These are phyloP conservation scores for Saccharomyces hybrid DNA, from an alignment of 1,139 yeast species.

Conservation along the genomic window DNA sequence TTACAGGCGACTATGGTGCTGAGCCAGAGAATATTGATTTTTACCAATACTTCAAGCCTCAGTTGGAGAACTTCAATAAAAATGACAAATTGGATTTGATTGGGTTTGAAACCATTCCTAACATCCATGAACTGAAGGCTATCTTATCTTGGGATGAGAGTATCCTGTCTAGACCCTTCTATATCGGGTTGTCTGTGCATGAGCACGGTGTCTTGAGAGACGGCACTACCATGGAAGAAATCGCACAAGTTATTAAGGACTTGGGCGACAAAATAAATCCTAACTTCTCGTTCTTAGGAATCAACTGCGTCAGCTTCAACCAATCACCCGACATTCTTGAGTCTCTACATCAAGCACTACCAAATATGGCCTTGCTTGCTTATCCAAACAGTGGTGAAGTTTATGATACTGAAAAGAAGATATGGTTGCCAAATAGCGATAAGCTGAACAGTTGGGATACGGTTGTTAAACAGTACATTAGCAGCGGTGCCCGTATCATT, in stretches of 20 bases:
- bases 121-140: slow-evolving; percentile 24
- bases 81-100: slow-evolving; percentile 22
- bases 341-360: slow-evolving; percentile 14
- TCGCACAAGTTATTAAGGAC: slow-evolving; percentile 30
- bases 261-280: slow-evolving; percentile 32
- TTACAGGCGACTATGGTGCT: slow-evolving; percentile 48
- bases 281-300: slow-evolving; percentile 22
- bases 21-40: slow-evolving; percentile 20
- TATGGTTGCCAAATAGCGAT: neutral
- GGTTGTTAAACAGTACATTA: slow-evolving; percentile 17
- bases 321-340: slow-evolving; percentile 18
- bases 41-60: slow-evolving; percentile 24
- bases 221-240: slow-evolving; percentile 23
- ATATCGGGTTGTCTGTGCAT: slow-evolving; percentile 24
- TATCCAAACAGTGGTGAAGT: slow-evolving; percentile 31
- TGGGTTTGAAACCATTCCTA: slow-evolving; percentile 29
- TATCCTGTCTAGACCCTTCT: slow-evolving; percentile 23
- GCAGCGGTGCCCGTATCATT: slow-evolving; percentile 22
- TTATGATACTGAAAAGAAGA: slow-evolving; percentile 19
- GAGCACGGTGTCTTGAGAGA: slow-evolving; percentile 25
- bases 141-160: slow-evolving; percentile 24
- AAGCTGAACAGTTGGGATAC: slow-evolving; percentile 19
- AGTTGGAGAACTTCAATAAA: slow-evolving; percentile 21
- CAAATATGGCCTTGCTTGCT: slow-evolving; percentile 19
- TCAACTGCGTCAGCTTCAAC: slow-evolving; percentile 26